Evolutionary conservation across 2,329 filamentous ascomycete species (phyloP), one percentile per base, ranked within the genome.

Genomic region (Exserohilum turcica): DNA sequence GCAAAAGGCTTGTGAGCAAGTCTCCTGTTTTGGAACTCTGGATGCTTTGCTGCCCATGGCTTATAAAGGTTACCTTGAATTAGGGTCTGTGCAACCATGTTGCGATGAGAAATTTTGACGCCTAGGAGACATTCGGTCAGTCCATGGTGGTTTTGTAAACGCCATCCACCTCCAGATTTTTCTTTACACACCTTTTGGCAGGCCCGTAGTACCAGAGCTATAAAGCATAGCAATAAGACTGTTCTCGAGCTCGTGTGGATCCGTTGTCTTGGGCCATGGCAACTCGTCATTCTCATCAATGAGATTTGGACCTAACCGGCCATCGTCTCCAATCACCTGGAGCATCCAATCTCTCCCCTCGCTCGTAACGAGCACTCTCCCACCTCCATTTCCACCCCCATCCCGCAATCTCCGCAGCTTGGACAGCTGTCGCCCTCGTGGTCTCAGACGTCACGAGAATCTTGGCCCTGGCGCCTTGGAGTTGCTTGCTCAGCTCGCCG

Each of bases 201-300:
- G 50, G 1, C 78, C 78, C 0, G 79, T 81, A 0, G 79, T 81
- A 3, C 79, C 79, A 8, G 73, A 77, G 6, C 74, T 78, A 66
- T 80, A 82, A 8, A 81, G 74, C 43, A 81, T 69, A 10, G 75
- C 70, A 21, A 79, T 71, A 10, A 79, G 61, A 54, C 76, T 79
- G 6, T 78, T 63, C 13, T 79, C 76, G 44, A 88, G 72, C 35
- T 74, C 71, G 1, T 70, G 46, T 0, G 70, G 70, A 62, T 86
- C 79, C 0, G 82, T 84, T 36, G 87, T 79, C 19, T 72, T 76
- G 31, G 73, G 64, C 86, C 86, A 88, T 75, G 42, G 75, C 74
- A 50, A 74, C 61, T 6, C 79, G 77, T 21, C 81, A 79, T 1
- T 76, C 76, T 48, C 44, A 40, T 71, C 63, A 4, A 72, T 54